Evolutionary conservation across 129 eudicot species (phyloP).

Genomic region (Arctium minus): DNA sequence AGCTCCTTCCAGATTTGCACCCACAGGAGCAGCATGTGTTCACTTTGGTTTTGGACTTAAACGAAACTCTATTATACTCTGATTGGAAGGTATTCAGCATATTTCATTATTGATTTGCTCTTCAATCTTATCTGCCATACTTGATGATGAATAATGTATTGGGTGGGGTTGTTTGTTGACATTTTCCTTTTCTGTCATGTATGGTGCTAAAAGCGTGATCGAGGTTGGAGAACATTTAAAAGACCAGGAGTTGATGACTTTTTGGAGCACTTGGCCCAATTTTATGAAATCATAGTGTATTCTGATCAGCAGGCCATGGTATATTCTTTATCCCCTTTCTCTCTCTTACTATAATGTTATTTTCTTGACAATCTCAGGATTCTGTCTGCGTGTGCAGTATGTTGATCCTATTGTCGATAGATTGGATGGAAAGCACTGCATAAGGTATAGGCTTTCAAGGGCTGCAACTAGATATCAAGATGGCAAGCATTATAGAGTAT

Average conservation of each 20-base stretch:
- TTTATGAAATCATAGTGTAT: slow-evolving; percentile 71
- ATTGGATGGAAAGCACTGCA: slow-evolving; percentile 68
- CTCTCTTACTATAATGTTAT: background rate
- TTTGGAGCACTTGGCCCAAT: slow-evolving; percentile 73
- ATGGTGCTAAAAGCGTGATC: slow-evolving; percentile 60
- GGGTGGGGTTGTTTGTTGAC: background rate
- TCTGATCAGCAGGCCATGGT: slow-evolving; percentile 78
- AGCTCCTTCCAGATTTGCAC: slow-evolving; percentile 91
- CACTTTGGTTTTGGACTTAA: slow-evolving; percentile 85
- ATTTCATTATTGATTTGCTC: slow-evolving; percentile 7
- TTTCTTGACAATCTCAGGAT: background rate
- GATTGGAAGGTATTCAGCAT: slow-evolving; percentile 74
- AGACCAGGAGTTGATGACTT: slow-evolving; percentile 92
- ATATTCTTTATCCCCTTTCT: slow-evolving; percentile 6
- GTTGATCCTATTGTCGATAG: slow-evolving; percentile 79
- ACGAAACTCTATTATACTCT: slow-evolving; percentile 76
- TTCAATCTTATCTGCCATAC: background rate
- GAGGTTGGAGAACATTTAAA: slow-evolving; percentile 95
- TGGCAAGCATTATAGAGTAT: slow-evolving; percentile 92
- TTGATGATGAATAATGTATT: background rate
- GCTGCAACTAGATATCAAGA: slow-evolving; percentile 76
- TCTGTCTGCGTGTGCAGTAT: slow-evolving; percentile 50
- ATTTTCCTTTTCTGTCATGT: slow-evolving; percentile 1
- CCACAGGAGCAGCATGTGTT: slow-evolving; percentile 72
- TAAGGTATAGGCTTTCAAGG: slow-evolving; percentile 65